Evolutionary conservation across 257 asterid species (phyloP).

Genomic region (Solanum chiquidenum): DNA sequence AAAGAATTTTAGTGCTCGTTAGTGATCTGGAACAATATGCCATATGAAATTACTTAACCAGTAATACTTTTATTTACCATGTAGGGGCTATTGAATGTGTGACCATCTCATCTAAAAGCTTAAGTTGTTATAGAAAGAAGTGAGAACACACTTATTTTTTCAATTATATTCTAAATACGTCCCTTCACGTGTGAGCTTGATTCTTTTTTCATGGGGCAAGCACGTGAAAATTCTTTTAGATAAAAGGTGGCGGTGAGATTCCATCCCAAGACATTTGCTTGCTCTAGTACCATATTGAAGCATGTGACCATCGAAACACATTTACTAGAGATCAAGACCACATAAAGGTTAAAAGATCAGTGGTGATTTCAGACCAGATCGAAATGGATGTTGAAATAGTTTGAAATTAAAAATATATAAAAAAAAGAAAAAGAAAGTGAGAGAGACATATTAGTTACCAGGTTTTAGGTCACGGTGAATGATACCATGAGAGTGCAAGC

Average conservation of each 20-base stretch:
- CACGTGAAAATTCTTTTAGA: not conserved
- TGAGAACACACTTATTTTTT: not conserved
- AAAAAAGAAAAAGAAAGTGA: not conserved
- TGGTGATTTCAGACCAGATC: not conserved
- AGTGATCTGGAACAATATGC: not conserved
- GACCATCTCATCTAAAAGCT: not conserved
- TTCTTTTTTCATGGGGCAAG: not conserved
- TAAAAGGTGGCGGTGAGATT: not conserved
- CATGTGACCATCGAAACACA: not conserved
- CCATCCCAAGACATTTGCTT: not conserved
- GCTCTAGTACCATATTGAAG: not conserved
- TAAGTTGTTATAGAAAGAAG: not conserved
- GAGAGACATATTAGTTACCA: constrained; percentile 24
- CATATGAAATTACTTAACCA: not conserved
- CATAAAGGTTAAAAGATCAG: not conserved
- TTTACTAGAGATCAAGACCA: not conserved
- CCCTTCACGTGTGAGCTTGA: not conserved
- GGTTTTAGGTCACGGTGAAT: constrained; percentile 93
- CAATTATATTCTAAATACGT: not conserved
- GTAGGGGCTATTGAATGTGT: not conserved
- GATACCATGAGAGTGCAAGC: constrained; percentile 84
- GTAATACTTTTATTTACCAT: not conserved
- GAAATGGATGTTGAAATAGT: not conserved
- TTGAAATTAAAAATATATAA: not conserved
- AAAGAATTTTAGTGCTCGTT: not conserved